These are phyloP conservation scores for Mycosphaerella sp. DNA, from an alignment of 2,329 filamentous ascomycete species.

Conservation along the genomic window DNA sequence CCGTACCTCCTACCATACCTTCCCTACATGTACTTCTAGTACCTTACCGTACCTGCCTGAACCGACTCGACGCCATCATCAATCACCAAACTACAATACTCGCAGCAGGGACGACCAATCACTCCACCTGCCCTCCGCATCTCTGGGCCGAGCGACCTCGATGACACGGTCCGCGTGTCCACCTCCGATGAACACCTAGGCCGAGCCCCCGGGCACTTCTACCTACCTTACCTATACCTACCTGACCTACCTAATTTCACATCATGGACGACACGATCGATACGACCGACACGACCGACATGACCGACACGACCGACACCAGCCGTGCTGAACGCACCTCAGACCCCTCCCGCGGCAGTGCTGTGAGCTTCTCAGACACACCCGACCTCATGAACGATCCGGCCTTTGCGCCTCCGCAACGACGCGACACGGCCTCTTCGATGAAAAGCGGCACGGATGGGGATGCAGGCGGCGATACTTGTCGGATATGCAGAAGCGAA, in stretches of 20 bases:
- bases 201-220: background rate
- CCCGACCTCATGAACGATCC: slow-evolving; percentile 54
- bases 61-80: too few relatives aligned
- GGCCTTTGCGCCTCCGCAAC: slow-evolving; percentile 5
- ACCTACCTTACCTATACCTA: too few relatives aligned
- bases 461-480: slow-evolving; percentile 66
- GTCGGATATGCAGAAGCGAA: slow-evolving; percentile 92
- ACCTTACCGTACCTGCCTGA: too few relatives aligned
- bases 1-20: too few relatives aligned
- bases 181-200: slow-evolving; percentile 1
- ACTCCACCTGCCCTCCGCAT: too few relatives aligned
- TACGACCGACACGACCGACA: too few relatives aligned
- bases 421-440: slow-evolving; percentile 24
- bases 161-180: background rate
- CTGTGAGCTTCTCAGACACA: background rate
- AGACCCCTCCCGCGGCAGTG: background rate
- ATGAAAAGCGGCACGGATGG: slow-evolving; percentile 17
- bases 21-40: too few relatives aligned
- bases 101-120: background rate
- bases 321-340: too few relatives aligned
- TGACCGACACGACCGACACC: slow-evolving; percentile 5
- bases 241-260: background rate
- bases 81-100: too few relatives aligned
- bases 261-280: slow-evolving; percentile 17
- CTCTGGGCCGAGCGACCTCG: background rate